Conservation (phyloP, 1,139 yeast species). For the Blastobotrys aristatus region DNA sequence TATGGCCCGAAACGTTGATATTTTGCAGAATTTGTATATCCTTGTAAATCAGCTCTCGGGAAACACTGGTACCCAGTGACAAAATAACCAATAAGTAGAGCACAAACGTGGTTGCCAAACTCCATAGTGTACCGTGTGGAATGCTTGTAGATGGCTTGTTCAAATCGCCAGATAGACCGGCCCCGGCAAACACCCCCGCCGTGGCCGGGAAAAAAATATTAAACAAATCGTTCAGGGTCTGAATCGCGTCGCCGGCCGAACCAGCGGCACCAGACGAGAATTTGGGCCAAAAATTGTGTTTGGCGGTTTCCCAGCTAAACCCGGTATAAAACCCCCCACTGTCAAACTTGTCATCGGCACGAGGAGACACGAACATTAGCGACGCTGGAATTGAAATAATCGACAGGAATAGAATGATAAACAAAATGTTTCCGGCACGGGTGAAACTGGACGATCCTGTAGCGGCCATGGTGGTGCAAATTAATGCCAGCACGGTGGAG, state of each 20-base stretch:
- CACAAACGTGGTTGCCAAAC: conserved; percentile 66
- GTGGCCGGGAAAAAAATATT: conserved; percentile 99
- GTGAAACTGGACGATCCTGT: conserved; percentile 83
- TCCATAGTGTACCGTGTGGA: conserved; percentile 85
- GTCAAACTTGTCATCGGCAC: conserved; percentile 44
- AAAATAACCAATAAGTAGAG: conserved; percentile 72
- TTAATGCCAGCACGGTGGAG: conserved; percentile 58
- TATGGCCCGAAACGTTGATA: conserved; percentile 58
- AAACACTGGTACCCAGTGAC: conserved; percentile 72
- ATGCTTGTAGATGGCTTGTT: conserved; percentile 79
- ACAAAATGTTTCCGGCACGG: conserved; percentile 72
- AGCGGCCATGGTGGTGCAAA: conserved; percentile 68
- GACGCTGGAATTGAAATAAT: conserved; percentile 83
- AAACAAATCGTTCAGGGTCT: conserved; percentile 76
- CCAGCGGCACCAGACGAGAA: conserved; percentile 93
- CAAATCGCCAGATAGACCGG: conserved; percentile 96
- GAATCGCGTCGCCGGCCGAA: conserved; percentile 58
- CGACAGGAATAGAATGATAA: conserved; percentile 61
- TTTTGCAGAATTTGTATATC: conserved; percentile 86
- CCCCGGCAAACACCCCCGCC: conserved; percentile 98
- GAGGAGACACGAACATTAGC: conserved; percentile 57
- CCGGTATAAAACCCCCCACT: conserved; percentile 57
- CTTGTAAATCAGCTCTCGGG: conserved; percentile 65
- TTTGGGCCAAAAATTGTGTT: conserved; percentile 63
- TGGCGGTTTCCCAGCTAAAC: conserved; percentile 58